Evolutionary conservation across 1,139 yeast species (phyloP), one percentile per base, ranked within the genome.

Genomic region (Yamadazyma triangularis): DNA sequence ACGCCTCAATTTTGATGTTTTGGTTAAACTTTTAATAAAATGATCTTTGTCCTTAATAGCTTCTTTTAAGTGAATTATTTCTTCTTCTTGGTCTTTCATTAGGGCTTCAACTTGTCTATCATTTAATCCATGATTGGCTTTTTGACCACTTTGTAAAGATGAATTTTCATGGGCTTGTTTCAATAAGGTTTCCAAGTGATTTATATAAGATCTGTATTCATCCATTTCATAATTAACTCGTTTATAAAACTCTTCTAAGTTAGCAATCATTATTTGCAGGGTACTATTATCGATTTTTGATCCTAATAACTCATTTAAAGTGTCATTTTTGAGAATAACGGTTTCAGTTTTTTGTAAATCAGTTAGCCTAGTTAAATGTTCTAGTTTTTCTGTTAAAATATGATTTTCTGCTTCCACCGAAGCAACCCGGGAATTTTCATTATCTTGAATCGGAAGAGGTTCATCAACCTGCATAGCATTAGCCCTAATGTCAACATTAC

Each of bases 1-100:
- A 29, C 70, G 66, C 23, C 83, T 62, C 29, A 76, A 57, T 40
- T 76, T 64, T 23, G 74, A 65, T 2, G 81, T 73, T 34, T 79
- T 73, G 26, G 79, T 77, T 29, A 88, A 62, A 8, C 93, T 88
- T 40, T 74, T 74, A 34, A 88, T 85, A 40, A 88, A 79, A 30
- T 80, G 79, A 44, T 87, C 95, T 52, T 87, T 88, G 44, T 69
- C 76, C 32, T 72, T 70, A 31, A 85, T 56, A 30, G 73, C 65
- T 37, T 76, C 82, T 45, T 72, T 72, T 44, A 88, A 61, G 34
- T 79, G 86, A 29, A 62, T 51, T 8, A 87, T 75, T 50, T 85
- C 94, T 31, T 78, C 88, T 39, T 74, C 80, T 43, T 82, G 81
- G 25, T 79, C 88, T 36, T 66, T 67, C 36, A 80, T 41, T 2